A percentile compares a stretch with the other conserved stretches of the same genome.
Evolutionary conservation across 495 filamentous ascomycete genomes (phyloP).

Genomic region (Xylaria scruposa): DNA sequence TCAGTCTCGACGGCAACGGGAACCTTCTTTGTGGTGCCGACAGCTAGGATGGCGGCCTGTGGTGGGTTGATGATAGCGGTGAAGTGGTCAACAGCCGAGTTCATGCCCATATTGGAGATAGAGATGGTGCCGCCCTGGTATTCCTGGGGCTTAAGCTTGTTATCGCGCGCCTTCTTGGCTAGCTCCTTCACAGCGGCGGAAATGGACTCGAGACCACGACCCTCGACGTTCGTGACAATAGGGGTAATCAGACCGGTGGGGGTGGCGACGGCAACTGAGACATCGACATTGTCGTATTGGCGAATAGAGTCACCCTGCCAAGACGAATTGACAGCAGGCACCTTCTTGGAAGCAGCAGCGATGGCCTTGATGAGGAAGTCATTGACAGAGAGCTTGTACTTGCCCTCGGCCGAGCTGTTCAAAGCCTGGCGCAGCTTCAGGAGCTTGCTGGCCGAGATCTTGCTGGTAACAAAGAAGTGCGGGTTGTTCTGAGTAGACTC

Average conservation of each 20-base stretch:
- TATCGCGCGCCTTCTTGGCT: constrained; percentile 91
- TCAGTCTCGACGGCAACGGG: constrained; percentile 83
- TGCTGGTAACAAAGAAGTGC: constrained; percentile 93
- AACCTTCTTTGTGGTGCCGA: constrained; percentile 94
- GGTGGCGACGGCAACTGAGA: constrained; percentile 93
- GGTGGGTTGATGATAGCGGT: constrained; percentile 99
- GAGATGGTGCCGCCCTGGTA: constrained; percentile 99
- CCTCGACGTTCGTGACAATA: constrained; percentile 87
- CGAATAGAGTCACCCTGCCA: constrained; percentile 92
- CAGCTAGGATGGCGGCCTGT: constrained; percentile 93
- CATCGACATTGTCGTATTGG: constrained; percentile 88
- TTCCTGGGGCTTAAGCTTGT: constrained; percentile 99
- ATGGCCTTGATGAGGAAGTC: constrained; percentile 99
- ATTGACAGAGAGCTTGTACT: constrained; percentile 98
- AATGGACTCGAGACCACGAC: constrained; percentile 84
- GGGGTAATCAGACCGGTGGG: constrained; percentile 96
- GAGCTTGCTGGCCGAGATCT: constrained; percentile 90
- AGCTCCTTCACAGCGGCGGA: constrained; percentile 91
- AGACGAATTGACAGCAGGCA: constrained; percentile 92
- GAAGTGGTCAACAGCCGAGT: constrained; percentile 92
- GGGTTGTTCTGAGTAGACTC: constrained; percentile 92
- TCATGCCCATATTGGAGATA: constrained; percentile 99
- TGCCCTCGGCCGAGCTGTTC: constrained; percentile 84
- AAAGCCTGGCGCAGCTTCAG: constrained; percentile 94
- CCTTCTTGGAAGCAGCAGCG: constrained; percentile 85